These are phyloP conservation scores for Eucalyptus pauciflora DNA, from an alignment of 345 rosid species.

Conservation along the genomic window DNA sequence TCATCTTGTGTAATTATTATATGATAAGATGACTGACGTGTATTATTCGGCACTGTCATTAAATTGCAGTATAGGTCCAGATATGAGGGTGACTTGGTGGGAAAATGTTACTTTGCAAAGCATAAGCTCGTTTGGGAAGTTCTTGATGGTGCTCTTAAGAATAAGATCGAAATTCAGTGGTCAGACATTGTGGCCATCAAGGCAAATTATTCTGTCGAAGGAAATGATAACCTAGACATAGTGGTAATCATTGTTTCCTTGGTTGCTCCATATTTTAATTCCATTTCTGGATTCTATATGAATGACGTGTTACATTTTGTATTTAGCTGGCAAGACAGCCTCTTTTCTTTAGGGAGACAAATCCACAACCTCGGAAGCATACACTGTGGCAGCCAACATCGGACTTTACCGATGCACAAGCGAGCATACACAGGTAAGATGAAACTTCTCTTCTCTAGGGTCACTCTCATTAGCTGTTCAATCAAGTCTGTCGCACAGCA, in stretches of 20 bases:
- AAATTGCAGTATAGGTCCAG: conserved; percentile 42
- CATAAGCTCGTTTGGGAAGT: conserved; percentile 81
- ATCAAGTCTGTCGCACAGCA: neutral
- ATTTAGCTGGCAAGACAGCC: conserved; percentile 69
- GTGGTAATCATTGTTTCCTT: conserved; percentile 27
- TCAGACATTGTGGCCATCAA: conserved; percentile 59
- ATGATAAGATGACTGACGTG: neutral
- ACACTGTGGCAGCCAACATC: conserved; percentile 71
- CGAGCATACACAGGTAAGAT: conserved; percentile 47
- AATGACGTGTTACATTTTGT: neutral
- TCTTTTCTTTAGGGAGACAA: conserved; percentile 64
- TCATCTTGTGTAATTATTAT: neutral
- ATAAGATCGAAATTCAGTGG: conserved; percentile 79
- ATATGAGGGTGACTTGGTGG: conserved; percentile 72
- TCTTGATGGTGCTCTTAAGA: conserved; percentile 69
- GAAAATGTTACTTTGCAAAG: conserved; percentile 67
- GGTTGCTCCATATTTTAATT: neutral
- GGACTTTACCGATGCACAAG: conserved; percentile 64
- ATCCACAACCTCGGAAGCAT: conserved; percentile 74
- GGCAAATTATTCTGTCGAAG: conserved; percentile 33
- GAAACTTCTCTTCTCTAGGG: neutral
- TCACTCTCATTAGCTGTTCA: neutral
- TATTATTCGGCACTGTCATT: too few relatives aligned
- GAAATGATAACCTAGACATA: conserved; percentile 38
- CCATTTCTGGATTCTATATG: neutral